phyloP scores from a whole-genome alignment of 2,329 filamentous ascomycete genomes.

The Fusarium piperis region DNA sequence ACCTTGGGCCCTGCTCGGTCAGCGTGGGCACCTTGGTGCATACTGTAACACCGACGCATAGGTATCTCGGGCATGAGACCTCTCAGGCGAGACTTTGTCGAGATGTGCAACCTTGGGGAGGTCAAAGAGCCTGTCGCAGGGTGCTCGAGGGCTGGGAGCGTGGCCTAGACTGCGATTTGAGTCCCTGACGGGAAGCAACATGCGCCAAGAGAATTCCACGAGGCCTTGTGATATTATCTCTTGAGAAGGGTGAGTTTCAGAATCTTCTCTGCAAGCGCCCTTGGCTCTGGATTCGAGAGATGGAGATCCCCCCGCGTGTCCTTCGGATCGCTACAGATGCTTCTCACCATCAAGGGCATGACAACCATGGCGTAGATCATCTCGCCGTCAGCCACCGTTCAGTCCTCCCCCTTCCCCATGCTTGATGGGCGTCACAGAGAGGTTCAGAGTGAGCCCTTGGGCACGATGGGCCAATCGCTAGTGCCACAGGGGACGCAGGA shows the following conservation, averaged over 20 bases:
- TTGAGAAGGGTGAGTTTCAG: conserved; percentile 19
- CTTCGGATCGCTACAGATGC: conserved; percentile 27
- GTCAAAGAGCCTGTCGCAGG: conserved; percentile 5
- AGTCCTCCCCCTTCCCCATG: conserved; percentile 6
- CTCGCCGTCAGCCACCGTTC: conserved; percentile 16
- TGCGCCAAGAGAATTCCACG: conserved; percentile 31
- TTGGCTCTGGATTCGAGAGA: conserved; percentile 26
- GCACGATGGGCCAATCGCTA: conserved; percentile 27
- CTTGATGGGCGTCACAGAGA: conserved; percentile 21
- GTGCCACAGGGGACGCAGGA: conserved; percentile 18
- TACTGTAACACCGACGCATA: conserved; percentile 30
- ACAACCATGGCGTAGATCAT: conserved; percentile 17
- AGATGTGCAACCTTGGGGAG: conserved; percentile 32
- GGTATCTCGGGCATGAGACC: conserved; percentile 28
- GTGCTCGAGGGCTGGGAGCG: conserved; percentile 6
- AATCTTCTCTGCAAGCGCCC: conserved; percentile 28
- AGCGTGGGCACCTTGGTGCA: conserved; percentile 20
- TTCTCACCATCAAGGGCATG: conserved; percentile 7
- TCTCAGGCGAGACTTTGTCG: conserved; percentile 33
- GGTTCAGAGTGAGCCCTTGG: conserved; percentile 17
- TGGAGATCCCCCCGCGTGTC: conserved; percentile 11
- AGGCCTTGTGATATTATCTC: conserved; percentile 35
- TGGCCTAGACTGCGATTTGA: conserved; percentile 28
- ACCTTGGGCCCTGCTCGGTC: conserved; percentile 5
- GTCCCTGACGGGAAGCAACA: conserved; percentile 36